These are phyloP conservation scores for Fusarium tricinctum DNA, from an alignment of 2,329 filamentous ascomycete species.

Conservation along the genomic window DNA sequence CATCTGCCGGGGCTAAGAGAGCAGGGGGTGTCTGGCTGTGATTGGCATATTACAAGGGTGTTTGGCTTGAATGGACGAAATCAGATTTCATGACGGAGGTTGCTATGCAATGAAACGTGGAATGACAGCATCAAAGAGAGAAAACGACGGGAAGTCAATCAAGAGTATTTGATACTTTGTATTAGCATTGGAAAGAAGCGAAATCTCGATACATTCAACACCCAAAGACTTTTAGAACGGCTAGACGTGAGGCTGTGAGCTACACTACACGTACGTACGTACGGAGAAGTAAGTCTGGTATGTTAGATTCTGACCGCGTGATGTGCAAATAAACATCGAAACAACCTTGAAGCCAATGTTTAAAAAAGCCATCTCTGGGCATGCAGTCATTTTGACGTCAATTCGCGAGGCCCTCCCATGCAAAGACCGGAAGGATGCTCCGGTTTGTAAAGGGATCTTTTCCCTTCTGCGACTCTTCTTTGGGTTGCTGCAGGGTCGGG, in stretches of 20 bases:
- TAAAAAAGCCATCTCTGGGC: neutral
- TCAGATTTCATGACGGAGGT: slow-evolving; percentile 27
- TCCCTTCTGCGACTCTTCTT: slow-evolving; percentile 8
- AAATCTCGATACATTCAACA: slow-evolving; percentile 14
- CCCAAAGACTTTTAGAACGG: neutral
- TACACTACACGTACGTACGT: neutral
- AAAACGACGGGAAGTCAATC: slow-evolving; percentile 23
- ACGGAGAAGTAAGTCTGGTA: neutral
- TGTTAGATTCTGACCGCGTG: neutral
- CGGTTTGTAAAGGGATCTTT: slow-evolving; percentile 7
- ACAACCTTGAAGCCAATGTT: slow-evolving; percentile 11
- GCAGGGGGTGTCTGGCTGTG: slow-evolving; percentile 29
- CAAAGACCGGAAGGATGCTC: slow-evolving; percentile 3
- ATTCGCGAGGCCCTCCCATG: neutral
- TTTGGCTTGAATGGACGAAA: slow-evolving; percentile 3
- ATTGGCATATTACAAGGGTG: slow-evolving; percentile 25
- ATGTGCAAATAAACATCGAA: slow-evolving; percentile 14
- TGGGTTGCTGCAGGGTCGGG: slow-evolving; percentile 5
- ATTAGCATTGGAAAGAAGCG: slow-evolving; percentile 1
- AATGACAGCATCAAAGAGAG: slow-evolving; percentile 21
- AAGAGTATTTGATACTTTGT: slow-evolving; percentile 1
- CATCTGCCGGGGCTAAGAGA: slow-evolving; percentile 37
- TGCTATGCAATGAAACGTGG: slow-evolving; percentile 36
- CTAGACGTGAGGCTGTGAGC: neutral
- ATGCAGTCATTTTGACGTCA: slow-evolving; percentile 48